A percentile compares a stretch with the other conserved stretches of the same genome.
These are phyloP conservation scores for Exophiala calicioides DNA, from an alignment of 2,329 filamentous ascomycete genomes.

Conservation along the genomic window DNA sequence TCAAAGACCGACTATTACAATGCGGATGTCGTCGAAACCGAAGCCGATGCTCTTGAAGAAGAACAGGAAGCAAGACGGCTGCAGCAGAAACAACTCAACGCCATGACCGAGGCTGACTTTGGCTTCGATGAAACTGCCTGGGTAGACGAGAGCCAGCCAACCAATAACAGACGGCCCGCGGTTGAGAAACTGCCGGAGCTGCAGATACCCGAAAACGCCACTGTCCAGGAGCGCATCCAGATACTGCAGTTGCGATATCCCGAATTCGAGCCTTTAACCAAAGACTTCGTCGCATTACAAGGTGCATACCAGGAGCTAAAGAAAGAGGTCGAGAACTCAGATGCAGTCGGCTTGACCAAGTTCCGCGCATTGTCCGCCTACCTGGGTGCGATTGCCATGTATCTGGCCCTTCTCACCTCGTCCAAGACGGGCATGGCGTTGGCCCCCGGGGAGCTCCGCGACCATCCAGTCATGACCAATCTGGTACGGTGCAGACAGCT, in stretches of 20 bases:
- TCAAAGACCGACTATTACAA: constrained; percentile 92
- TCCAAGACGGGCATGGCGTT: constrained; percentile 64
- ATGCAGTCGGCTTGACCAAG: constrained; percentile 66
- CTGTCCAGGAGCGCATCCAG: constrained; percentile 69
- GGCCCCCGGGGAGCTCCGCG: constrained; percentile 75
- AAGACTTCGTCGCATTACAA: constrained; percentile 75
- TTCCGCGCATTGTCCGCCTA: constrained; percentile 83
- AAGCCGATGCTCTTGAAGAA: constrained; percentile 80
- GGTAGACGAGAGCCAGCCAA: constrained; percentile 58
- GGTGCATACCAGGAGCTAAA: constrained; percentile 60
- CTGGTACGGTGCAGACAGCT: constrained; percentile 76
- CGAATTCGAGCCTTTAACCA: constrained; percentile 82
- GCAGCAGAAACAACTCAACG: constrained; percentile 85
- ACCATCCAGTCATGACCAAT: constrained; percentile 88
- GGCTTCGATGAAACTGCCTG: constrained; percentile 89
- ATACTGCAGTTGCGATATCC: constrained; percentile 82
- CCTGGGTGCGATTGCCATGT: constrained; percentile 82
- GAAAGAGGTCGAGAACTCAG: constrained; percentile 48
- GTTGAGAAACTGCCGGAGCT: constrained; percentile 84
- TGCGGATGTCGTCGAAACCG: constrained; percentile 72
- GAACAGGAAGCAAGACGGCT: constrained; percentile 85
- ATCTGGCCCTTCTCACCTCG: constrained; percentile 90
- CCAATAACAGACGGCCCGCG: constrained; percentile 50
- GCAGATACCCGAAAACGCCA: constrained; percentile 78
- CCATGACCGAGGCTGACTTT: constrained; percentile 90